Evolutionary conservation across 2,329 filamentous ascomycete species (phyloP), one percentile per base, ranked within the genome.

Genomic region (Penicillium sp.): DNA sequence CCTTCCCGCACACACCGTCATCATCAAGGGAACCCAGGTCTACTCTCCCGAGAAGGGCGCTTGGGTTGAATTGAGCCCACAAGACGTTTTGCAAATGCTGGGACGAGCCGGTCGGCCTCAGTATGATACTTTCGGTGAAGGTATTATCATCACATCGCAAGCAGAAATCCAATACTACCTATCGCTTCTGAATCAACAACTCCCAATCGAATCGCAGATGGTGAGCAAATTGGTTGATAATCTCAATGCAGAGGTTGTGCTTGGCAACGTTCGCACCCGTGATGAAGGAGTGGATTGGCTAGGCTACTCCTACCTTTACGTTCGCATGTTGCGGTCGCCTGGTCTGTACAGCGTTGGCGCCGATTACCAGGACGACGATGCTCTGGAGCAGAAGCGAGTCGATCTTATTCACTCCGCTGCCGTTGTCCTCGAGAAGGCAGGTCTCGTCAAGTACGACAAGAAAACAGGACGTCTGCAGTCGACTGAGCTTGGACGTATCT

Each of bases 211-310:
- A 71, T 95, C 89, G 75, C 95, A 99, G 68, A 84, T 99, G 65
- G 85, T 95, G 46, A 92, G 89, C 72, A 91, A 89, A 63, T 75
- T 99, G 41, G 90, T 93, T 1, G 93, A 99, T 73, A 97, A 96
- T 56, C 77, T 99, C 56, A 99, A 99, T 61, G 93, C 93, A 2
- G 93, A 99, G 67, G 80, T 99, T 63, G 95, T 99, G 9, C 80
- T 99, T 16, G 93, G 93, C 43, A 99, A 95, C 63, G 82, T 99
- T 22, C 84, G 92, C 48, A 91, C 79, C 53, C 84, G 95, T 51
- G 92, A 99, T 59, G 93, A 99, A 66, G 93, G 88, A 60, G 93
- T 99, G n/a, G 91, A 99, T 66, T 99, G 93, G 93, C 81, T 99
- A 29, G 92, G 93, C 11, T 99, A 99, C 70, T 96, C 92, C 0